Conservation (phyloP, 148 eudicot genomes). For the Pharnaceum exiguum region DNA sequence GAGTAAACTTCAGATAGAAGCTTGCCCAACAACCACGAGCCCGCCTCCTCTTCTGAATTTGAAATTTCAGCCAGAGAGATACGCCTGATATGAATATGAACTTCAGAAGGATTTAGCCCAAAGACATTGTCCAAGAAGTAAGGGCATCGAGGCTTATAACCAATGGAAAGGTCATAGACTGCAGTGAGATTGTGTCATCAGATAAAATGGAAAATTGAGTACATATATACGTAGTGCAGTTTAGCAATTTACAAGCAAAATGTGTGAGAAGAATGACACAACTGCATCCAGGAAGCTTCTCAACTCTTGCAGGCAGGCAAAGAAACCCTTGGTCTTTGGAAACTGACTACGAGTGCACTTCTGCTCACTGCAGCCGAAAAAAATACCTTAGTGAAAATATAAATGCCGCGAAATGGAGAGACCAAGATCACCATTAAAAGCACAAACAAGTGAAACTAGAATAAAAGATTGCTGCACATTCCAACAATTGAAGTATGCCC, state of each 20-base stretch:
- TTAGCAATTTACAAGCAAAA: not conserved
- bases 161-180: conserved; percentile 94
- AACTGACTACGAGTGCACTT: conserved; percentile 75
- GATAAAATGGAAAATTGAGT: not conserved
- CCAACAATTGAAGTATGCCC: too few species aligned
- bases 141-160: conserved; percentile 70
- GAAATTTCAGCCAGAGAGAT: conserved; percentile 50
- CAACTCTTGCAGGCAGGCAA: conserved; percentile 57
- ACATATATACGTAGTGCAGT: too few species aligned
- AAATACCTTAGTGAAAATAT: conserved; percentile 3
- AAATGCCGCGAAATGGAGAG: too few species aligned
- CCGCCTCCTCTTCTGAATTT: conserved; percentile 44
- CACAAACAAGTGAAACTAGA: too few species aligned
- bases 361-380: conserved; percentile 49
- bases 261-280: conserved; percentile 7
- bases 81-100: conserved; percentile 76
- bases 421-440: too few species aligned
- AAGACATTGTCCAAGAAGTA: conserved; percentile 82
- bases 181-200: conserved; percentile 19
- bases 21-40: conserved; percentile 69
- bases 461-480: too few species aligned
- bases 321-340: conserved; percentile 84
- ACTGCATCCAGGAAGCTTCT: conserved; percentile 85
- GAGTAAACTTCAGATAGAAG: conserved; percentile 60
- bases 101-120: conserved; percentile 83